Evolutionary conservation across 345 rosid species (phyloP).

Genomic region (Pugionium dolabratum): DNA sequence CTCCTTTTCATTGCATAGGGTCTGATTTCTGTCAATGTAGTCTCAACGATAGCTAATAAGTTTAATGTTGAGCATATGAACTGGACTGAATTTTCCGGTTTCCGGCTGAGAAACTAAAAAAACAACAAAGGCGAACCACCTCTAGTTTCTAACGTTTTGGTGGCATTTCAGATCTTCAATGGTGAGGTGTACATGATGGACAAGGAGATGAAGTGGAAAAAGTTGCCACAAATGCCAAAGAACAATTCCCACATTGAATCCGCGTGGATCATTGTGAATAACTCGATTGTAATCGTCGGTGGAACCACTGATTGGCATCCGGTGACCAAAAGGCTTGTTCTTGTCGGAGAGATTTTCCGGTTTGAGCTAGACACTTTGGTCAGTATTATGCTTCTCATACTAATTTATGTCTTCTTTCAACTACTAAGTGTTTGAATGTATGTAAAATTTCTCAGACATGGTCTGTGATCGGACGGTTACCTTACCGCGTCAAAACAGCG

Average conservation of each 20-base stretch:
- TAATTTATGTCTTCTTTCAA: background rate
- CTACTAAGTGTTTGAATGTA: too few relatives aligned
- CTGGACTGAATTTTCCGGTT: too few relatives aligned
- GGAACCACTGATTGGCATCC: conserved; percentile 91
- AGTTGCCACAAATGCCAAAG: conserved; percentile 74
- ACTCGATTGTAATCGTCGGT: conserved; percentile 69
- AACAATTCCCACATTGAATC: conserved; percentile 81
- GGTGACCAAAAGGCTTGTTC: conserved; percentile 66
- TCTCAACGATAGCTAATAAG: background rate
- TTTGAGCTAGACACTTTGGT: conserved; percentile 67
- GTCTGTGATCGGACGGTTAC: conserved; percentile 85
- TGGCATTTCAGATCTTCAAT: conserved; percentile 58
- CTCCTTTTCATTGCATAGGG: background rate
- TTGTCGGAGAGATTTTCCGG: conserved; percentile 78
- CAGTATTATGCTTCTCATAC: background rate
- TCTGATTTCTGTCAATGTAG: background rate
- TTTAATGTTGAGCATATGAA: too few relatives aligned
- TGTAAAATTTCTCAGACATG: conserved; percentile 51
- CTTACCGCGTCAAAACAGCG: conserved; percentile 72
- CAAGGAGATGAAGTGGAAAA: conserved; percentile 68
- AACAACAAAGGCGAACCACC: too few relatives aligned
- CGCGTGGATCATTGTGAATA: conserved; percentile 74
- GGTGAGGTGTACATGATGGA: conserved; percentile 85
- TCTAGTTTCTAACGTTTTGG: conserved; percentile 1
- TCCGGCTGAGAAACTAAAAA: too few relatives aligned